Evolutionary conservation across 2,329 filamentous ascomycete species (phyloP).

Genomic region (Cytospora piceae): DNA sequence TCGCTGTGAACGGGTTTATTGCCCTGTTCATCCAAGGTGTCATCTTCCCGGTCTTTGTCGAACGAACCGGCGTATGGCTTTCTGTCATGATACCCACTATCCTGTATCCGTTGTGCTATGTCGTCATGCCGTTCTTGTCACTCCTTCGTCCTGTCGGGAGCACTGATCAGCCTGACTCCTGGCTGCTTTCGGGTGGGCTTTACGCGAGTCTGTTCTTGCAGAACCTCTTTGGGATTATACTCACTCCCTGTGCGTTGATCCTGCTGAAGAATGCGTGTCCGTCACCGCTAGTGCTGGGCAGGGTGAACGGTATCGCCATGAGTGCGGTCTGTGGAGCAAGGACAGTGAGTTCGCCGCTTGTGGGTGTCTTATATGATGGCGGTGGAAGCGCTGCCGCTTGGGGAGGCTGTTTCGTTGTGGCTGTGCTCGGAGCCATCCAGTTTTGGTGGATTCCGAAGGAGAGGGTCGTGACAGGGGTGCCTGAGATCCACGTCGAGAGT

Average conservation of each 20-base stretch:
- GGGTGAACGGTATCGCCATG: constrained; percentile 74
- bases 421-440: constrained; percentile 21
- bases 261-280: constrained; percentile 74
- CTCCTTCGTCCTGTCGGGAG: constrained; percentile 50
- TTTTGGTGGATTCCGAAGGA: constrained; percentile 29
- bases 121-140: constrained; percentile 70
- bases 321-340: constrained; percentile 72
- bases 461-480: background rate
- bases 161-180: constrained; percentile 7
- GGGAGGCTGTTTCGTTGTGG: constrained; percentile 30
- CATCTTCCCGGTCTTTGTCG: constrained; percentile 44
- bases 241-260: constrained; percentile 70
- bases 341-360: constrained; percentile 70
- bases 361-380: constrained; percentile 67
- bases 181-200: constrained; percentile 61
- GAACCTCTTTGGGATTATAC: constrained; percentile 70
- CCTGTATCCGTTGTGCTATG: constrained; percentile 68
- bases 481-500: constrained; percentile 27
- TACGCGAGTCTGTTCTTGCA: constrained; percentile 68
- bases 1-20: constrained; percentile 69
- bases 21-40: constrained; percentile 74
- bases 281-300: constrained; percentile 63
- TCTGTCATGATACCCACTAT: constrained; percentile 67
- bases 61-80: constrained; percentile 67
- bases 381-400: constrained; percentile 53